Evolutionary conservation across 2,329 filamentous ascomycete species (phyloP).

Genomic region (Magnaporthiopsis rhizophila): DNA sequence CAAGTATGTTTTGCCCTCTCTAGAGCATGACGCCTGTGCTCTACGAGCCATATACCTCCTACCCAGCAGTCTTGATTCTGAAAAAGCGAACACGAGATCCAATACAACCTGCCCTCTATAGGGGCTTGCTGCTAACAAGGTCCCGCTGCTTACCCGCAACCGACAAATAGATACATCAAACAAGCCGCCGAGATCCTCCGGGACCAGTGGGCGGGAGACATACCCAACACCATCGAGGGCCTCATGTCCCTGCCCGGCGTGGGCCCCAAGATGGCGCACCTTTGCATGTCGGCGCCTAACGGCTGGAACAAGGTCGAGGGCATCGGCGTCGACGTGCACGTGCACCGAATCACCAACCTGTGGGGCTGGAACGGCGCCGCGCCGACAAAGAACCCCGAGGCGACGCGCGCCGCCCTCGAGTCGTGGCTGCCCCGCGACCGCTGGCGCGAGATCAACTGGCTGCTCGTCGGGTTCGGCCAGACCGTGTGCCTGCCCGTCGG

Average conservation of each 20-base stretch:
- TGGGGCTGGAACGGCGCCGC: constrained; percentile 74
- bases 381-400: constrained; percentile 66
- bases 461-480: constrained; percentile 85
- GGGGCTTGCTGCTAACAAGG: too few relatives aligned
- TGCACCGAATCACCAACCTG: constrained; percentile 87
- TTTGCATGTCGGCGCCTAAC: constrained; percentile 65
- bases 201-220: constrained; percentile 64
- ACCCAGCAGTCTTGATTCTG: neutral
- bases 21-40: too few relatives aligned
- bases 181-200: constrained; percentile 63
- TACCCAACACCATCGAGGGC: constrained; percentile 69
- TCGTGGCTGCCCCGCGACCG: constrained; percentile 74
- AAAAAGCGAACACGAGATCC: too few relatives aligned
- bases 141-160: neutral
- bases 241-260: constrained; percentile 76
- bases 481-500: constrained; percentile 76
- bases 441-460: constrained; percentile 88
- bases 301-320: constrained; percentile 58
- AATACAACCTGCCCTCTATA: too few relatives aligned
- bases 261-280: constrained; percentile 89
- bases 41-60: too few relatives aligned
- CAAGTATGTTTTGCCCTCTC: constrained; percentile 38
- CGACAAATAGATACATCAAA: constrained; percentile 51
- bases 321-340: constrained; percentile 91
- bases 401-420: constrained; percentile 68